phyloP scores from a whole-genome alignment of 2,329 filamentous ascomycete genomes.

The Pseudofabraea citricarpa region DNA sequence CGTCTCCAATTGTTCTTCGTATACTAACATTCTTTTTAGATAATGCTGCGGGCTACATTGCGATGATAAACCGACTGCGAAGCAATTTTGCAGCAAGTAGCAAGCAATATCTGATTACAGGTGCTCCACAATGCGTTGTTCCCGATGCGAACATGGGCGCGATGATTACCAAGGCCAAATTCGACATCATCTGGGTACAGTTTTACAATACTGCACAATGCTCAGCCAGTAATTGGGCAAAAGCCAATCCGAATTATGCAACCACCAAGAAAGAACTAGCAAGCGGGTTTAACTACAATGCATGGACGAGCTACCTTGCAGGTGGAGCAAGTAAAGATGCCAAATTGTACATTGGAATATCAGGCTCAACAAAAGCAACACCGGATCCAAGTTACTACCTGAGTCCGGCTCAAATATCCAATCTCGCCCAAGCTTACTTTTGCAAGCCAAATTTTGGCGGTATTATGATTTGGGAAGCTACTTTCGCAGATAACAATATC shows the following conservation, averaged over 20 bases:
- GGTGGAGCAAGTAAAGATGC: slow-evolving; percentile 8
- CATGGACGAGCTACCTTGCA: slow-evolving; percentile 4
- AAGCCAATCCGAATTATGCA: slow-evolving; percentile 8
- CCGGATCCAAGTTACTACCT: neutral
- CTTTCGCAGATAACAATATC: slow-evolving; percentile 4
- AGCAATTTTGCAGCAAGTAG: slow-evolving; percentile 3
- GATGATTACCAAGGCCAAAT: slow-evolving; percentile 9
- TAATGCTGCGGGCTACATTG: slow-evolving; percentile 9
- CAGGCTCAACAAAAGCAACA: slow-evolving; percentile 3
- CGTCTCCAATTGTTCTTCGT: neutral
- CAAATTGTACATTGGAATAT: slow-evolving; percentile 12
- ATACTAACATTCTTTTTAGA: slow-evolving; percentile 1
- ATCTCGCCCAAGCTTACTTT: slow-evolving; percentile 4
- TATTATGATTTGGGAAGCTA: slow-evolving; percentile 10
- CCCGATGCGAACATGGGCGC: slow-evolving; percentile 12
- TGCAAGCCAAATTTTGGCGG: slow-evolving; percentile 9
- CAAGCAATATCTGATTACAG: slow-evolving; percentile 11
- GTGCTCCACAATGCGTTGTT: slow-evolving; percentile 12
- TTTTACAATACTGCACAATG: slow-evolving; percentile 13
- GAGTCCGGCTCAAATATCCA: neutral
- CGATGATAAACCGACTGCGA: slow-evolving; percentile 9
- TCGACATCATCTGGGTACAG: slow-evolving; percentile 13
- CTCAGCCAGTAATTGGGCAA: slow-evolving; percentile 8
- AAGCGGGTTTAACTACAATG: slow-evolving; percentile 7
- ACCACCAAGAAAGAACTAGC: neutral